Base-by-base conservation (phyloP, 192 early-diverging fungal species). In the Backusella luteola region DNA sequence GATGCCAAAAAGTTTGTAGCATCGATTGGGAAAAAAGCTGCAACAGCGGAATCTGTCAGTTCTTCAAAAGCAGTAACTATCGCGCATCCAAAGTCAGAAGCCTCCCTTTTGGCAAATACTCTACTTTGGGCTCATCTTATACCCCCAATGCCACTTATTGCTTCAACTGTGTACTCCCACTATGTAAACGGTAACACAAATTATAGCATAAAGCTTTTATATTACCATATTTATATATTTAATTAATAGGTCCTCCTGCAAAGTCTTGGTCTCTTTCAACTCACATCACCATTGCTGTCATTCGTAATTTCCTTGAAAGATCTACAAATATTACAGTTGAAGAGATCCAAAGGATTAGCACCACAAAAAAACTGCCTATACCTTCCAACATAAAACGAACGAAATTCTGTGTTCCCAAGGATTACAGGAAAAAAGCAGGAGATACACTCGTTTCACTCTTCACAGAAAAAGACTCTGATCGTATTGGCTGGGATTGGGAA, bases 401-500 rank as follows among this genome's bases (percentile, higher is more conserved):
- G 0, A 42, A 67, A 44, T 70, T 75, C 11, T 52, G 38, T 19
- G 53, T 89, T 11, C 66, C 80, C 8, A 73, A 80, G 26, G 12
- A 38, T 0, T 86, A 83, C 59, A 41, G 85, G 53, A 29, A 81
- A 9, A 69, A 77, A 36, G 84, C 85, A 11, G 77, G 81, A 19
- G 52, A 77, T 19, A 73, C 71, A 7, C 34, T 89, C 21, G 76
- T 75, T 11, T 46, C 66, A 2, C 11, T 89, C 9, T 70, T 89
- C 5, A 46, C 69, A 9, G 66, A 66, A 15, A 67, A 80, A 17
- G 81, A 85, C n/a, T 12, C 32, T 0, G 56, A 52, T 14, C 73
- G 76, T 12, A 72, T 89, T 1, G 84, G 82, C 34, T 85, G 84
- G 83, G 83, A 86, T 23, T 89, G 87, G 87, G 79, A 77, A 69